Base-by-base conservation (phyloP, 2,329 filamentous ascomycete species). In the Sphaerulina vaccinii region DNA sequence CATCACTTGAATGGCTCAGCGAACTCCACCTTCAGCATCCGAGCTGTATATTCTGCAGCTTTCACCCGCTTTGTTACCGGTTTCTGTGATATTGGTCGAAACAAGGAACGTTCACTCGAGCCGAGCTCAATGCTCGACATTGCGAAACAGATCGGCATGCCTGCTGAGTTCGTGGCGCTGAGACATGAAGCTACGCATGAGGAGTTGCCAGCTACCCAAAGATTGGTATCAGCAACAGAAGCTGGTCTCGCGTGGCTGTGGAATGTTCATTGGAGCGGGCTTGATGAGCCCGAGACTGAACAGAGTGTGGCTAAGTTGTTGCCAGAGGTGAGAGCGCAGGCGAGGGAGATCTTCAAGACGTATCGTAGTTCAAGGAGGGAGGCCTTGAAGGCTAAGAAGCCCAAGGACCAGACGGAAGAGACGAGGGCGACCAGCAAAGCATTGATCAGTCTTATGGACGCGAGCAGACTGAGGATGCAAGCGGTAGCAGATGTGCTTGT, bases 151-250 rank as follows among this genome's bases (percentile, higher is more conserved):
- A 81, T 89, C 51, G 83, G 81, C 0, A 72, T 90, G 51, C 86
- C 87, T 0, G 83, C 85, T 0, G 85, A 86, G 0, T 95, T 96
- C 70, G 90, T 96, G 48, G 90, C 95, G 74, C 76, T 95, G 52
- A 82, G 91, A 39, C 91, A 96, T 69, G 88, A 95, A 72, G 88
- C 88, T 37, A 95, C 90, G 35, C 91, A 97, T 69, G 88, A 95
- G 69, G 87, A 90, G 66, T 75, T 96, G 51, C 91, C 91, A 0
- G 84, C 85, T 1, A 75, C 96, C 47, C 77, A 81, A 9, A 84
- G 89, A 57, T 75, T 96, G 56, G 81, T 89, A 46, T 78, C 79
- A 29, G 87, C 87, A 1, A 82, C 86, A 1, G 73, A 77, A 57
- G 82, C 86, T 62, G 88, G 87, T 1, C 75, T 96, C 56, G 75